A percentile compares a stretch with the other conserved stretches of the same genome.
These are phyloP conservation scores for Didymella pinodella DNA, from an alignment of 2,329 filamentous ascomycete species.

Conservation along the genomic window DNA sequence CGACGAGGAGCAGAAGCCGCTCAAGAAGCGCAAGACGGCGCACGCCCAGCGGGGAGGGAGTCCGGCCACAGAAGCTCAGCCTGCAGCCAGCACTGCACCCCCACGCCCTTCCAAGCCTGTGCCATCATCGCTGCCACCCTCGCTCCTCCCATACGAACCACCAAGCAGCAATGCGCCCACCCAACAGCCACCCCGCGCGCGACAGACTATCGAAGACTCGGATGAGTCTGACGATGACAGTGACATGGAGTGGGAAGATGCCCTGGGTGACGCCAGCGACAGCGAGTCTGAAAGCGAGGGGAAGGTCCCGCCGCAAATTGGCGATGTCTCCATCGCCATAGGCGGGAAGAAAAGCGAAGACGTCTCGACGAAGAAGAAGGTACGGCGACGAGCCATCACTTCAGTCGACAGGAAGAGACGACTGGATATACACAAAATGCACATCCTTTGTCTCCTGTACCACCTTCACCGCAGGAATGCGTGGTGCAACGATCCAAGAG, in stretches of 20 bases:
- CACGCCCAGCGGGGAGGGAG: slow-evolving; percentile 15
- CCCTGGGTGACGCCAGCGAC: slow-evolving; percentile 40
- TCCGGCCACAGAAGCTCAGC: slow-evolving; percentile 6
- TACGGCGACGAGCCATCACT: slow-evolving; percentile 62
- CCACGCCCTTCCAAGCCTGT: background rate
- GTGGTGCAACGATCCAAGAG: slow-evolving; percentile 82
- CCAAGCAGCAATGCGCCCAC: slow-evolving; percentile 15
- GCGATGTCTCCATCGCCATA: slow-evolving; percentile 54
- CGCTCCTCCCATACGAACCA: slow-evolving; percentile 20
- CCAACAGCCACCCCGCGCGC: slow-evolving; percentile 40
- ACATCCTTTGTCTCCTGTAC: slow-evolving; percentile 81
- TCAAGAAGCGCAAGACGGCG: slow-evolving; percentile 50
- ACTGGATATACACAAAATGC: slow-evolving; percentile 82
- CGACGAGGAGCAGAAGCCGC: slow-evolving; percentile 45
- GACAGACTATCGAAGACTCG: slow-evolving; percentile 53
- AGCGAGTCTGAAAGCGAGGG: slow-evolving; percentile 32
- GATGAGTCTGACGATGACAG: slow-evolving; percentile 66
- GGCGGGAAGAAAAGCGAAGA: slow-evolving; percentile 41
- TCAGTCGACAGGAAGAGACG: slow-evolving; percentile 67
- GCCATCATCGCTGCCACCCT: slow-evolving; percentile 17
- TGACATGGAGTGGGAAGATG: slow-evolving; percentile 70
- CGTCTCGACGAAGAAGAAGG: slow-evolving; percentile 45
- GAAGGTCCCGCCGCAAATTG: slow-evolving; percentile 43
- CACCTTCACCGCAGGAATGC: slow-evolving; percentile 80
- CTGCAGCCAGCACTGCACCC: background rate